Conservation (phyloP, 2,329 filamentous ascomycete species). For the Fusarium albidum region DNA sequence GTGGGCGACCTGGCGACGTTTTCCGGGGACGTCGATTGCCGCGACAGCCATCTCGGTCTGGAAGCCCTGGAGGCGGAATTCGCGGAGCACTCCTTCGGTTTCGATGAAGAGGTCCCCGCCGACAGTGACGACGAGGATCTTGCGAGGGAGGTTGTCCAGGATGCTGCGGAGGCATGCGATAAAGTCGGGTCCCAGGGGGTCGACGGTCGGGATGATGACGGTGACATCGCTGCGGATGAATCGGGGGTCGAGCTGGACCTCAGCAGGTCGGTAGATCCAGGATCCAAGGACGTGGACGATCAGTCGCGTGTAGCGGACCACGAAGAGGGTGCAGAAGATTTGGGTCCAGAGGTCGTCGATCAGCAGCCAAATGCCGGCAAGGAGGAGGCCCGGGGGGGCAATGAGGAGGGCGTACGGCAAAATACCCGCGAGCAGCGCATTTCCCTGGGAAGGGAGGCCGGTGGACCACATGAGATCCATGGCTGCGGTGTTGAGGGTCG, state of each 20-base stretch:
- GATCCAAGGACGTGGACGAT: conserved; percentile 53
- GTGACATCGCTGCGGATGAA: conserved; percentile 53
- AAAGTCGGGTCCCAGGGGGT: conserved; percentile 53
- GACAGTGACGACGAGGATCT: conserved; percentile 56
- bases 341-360: conserved; percentile 25
- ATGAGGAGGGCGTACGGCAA: conserved; percentile 12
- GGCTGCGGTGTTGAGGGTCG: too few relatives aligned
- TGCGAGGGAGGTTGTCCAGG: conserved; percentile 47
- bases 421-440: too few relatives aligned
- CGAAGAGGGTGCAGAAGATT: conserved; percentile 42
- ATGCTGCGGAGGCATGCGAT: conserved; percentile 50
- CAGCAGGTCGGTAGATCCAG: conserved; percentile 49
- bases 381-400: not conserved
- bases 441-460: too few relatives aligned
- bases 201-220: conserved; percentile 61
- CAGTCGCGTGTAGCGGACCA: conserved; percentile 54
- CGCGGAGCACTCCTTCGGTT: conserved; percentile 24
- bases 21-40: conserved; percentile 49
- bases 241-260: conserved; percentile 37
- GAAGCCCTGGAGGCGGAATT: conserved; percentile 3
- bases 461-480: too few relatives aligned
- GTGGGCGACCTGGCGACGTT: conserved; percentile 57
- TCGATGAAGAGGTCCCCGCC: conserved; percentile 41
- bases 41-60: conserved; percentile 43
- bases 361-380: conserved; percentile 24